These are phyloP conservation scores for Tuber indicum DNA, from an alignment of 495 filamentous ascomycete genomes.

Conservation along the genomic window DNA sequence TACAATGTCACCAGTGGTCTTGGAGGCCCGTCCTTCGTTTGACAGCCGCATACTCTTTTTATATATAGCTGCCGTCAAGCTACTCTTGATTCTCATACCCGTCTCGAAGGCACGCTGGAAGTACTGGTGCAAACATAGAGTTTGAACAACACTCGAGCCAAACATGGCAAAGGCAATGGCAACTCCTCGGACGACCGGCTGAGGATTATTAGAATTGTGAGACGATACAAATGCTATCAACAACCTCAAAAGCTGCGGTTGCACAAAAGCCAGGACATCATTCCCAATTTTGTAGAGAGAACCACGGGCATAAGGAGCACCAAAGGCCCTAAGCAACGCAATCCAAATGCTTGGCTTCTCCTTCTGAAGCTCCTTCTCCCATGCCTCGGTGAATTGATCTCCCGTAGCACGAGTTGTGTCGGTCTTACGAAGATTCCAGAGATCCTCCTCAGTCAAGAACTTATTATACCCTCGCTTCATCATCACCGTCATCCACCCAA, in stretches of 20 bases:
- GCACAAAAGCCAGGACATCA: constrained; percentile 76
- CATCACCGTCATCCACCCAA: constrained; percentile 97
- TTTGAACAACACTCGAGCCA: constrained; percentile 74
- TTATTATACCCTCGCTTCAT: constrained; percentile 93
- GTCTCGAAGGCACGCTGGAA: constrained; percentile 93
- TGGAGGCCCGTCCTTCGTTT: constrained; percentile 82
- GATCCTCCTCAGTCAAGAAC: constrained; percentile 89
- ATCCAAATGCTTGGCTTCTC: constrained; percentile 82
- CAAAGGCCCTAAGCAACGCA: constrained; percentile 79
- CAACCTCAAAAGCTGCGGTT: constrained; percentile 81
- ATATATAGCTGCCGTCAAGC: constrained; percentile 85
- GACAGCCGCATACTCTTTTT: constrained; percentile 81
- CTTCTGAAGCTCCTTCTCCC: constrained; percentile 68
- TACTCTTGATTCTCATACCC: constrained; percentile 91
- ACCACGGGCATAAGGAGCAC: constrained; percentile 71
- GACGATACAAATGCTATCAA: constrained; percentile 84
- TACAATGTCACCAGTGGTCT: constrained; percentile 96
- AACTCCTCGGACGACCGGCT: constrained; percentile 74
- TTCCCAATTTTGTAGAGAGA: constrained; percentile 77
- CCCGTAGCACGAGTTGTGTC: constrained; percentile 71
- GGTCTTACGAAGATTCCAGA: constrained; percentile 80
- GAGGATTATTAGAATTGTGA: constrained; percentile 55
- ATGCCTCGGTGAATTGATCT: constrained; percentile 61
- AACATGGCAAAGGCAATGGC: constrained; percentile 94
- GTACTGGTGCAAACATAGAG: constrained; percentile 78